Evolutionary conservation across 2,329 filamentous ascomycete genomes (phyloP).

Genomic region (Pseudogymnoascus pannorum): DNA sequence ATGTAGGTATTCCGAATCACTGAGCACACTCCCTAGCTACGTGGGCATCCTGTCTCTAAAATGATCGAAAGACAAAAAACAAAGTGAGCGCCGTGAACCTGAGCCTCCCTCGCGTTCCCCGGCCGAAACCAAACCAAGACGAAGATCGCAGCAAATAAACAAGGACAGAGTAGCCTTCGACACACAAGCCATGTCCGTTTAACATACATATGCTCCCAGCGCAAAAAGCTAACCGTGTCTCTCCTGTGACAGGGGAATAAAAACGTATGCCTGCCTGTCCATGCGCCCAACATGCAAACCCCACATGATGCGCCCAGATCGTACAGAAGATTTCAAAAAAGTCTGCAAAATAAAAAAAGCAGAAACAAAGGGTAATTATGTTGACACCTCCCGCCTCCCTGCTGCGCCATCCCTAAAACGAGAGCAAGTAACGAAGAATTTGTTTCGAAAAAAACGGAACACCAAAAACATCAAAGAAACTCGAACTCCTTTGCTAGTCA

Average conservation of each 20-base stretch:
- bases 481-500: conserved; percentile 4
- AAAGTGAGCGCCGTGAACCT: not conserved
- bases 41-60: conserved; percentile 3
- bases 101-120: not conserved
- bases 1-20: conserved; percentile 6
- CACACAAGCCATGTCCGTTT: not conserved
- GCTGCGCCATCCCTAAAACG: conserved; percentile 1
- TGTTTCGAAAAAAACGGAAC: not conserved
- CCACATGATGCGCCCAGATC: conserved; percentile 6
- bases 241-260: not conserved
- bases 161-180: not conserved
- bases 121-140: not conserved
- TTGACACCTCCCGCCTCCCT: not conserved
- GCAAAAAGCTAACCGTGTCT: not conserved
- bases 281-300: conserved; percentile 5
- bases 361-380: conserved; percentile 4
- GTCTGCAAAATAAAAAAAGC: not conserved
- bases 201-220: conserved; percentile 6
- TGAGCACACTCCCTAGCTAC: conserved; percentile 6
- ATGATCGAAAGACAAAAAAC: not conserved
- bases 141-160: not conserved
- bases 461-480: conserved; percentile 7
- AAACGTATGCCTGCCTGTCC: conserved; percentile 5
- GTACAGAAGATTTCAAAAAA: conserved; percentile 1
- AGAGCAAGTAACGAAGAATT: not conserved